phyloP scores from a whole-genome alignment of 2,329 filamentous ascomycete genomes.

The Phialophora expanda region DNA sequence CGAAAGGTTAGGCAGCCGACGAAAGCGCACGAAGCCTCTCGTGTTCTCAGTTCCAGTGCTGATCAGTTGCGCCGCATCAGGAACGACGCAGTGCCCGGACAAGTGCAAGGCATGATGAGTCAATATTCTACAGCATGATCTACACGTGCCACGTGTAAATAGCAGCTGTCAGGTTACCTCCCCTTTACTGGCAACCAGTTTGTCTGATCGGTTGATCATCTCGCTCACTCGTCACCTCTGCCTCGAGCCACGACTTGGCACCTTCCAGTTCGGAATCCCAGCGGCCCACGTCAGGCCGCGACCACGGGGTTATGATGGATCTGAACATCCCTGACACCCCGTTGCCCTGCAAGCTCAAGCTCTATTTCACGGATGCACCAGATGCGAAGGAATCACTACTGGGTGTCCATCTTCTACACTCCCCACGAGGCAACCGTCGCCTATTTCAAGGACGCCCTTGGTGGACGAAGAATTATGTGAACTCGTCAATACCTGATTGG shows the following conservation, averaged over 20 bases:
- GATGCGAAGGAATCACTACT: background rate
- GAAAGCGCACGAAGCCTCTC: background rate
- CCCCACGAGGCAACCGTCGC: background rate
- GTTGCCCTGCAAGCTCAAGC: background rate
- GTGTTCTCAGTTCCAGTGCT: background rate
- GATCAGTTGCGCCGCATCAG: background rate
- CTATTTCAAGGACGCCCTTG: background rate
- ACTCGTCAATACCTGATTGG: background rate
- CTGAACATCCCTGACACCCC: background rate
- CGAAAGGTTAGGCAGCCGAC: background rate
- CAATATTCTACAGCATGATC: background rate
- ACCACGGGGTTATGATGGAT: background rate
- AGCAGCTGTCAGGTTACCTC: background rate
- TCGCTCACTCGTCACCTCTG: background rate
- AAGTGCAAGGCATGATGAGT: background rate
- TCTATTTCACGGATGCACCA: background rate
- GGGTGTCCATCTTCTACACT: background rate
- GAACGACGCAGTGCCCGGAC: background rate
- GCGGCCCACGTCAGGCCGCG: background rate
- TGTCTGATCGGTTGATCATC: background rate
- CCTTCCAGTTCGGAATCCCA: background rate
- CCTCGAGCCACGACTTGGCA: background rate
- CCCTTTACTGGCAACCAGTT: background rate
- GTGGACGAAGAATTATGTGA: background rate
- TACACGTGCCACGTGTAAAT: background rate